Conservation (phyloP, 371 early-diverging fungal species). For the Racocetra persica region DNA sequence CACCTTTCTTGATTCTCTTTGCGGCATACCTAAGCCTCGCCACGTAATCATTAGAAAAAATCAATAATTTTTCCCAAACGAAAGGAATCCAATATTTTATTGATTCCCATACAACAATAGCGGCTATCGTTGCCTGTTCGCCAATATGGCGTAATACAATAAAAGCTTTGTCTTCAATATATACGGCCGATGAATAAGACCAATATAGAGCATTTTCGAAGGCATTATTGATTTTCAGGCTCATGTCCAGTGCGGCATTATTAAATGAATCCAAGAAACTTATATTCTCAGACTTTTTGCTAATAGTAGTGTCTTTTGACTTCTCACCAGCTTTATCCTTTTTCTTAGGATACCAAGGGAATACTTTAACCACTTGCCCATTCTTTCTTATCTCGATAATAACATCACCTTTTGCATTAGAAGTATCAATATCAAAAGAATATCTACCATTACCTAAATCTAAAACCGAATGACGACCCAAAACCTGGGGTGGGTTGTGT, state of each 20-base stretch:
- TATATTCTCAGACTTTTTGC: background rate
- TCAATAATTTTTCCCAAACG: background rate
- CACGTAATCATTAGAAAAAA: background rate
- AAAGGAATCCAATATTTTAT: background rate
- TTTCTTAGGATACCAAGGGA: constrained; percentile 2
- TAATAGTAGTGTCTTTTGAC: background rate
- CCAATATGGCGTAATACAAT: background rate
- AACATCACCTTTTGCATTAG: constrained; percentile 19
- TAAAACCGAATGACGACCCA: constrained; percentile 1
- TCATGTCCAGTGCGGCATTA: background rate
- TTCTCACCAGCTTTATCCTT: background rate
- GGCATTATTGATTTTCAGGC: background rate
- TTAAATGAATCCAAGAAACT: background rate
- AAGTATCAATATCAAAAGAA: constrained; percentile 31
- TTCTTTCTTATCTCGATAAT: constrained; percentile 23
- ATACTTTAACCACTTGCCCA: background rate
- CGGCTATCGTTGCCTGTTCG: background rate
- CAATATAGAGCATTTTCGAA: background rate
- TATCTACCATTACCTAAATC: constrained; percentile 27
- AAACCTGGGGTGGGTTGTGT: constrained; percentile 33
- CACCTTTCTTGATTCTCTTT: background rate
- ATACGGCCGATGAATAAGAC: background rate
- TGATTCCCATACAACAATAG: background rate
- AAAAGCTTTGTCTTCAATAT: background rate
- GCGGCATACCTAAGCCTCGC: background rate